A percentile compares a stretch with the other conserved stretches of the same genome.
Conservation (phyloP, 495 filamentous ascomycete species). For the Penicillium nucicola region DNA sequence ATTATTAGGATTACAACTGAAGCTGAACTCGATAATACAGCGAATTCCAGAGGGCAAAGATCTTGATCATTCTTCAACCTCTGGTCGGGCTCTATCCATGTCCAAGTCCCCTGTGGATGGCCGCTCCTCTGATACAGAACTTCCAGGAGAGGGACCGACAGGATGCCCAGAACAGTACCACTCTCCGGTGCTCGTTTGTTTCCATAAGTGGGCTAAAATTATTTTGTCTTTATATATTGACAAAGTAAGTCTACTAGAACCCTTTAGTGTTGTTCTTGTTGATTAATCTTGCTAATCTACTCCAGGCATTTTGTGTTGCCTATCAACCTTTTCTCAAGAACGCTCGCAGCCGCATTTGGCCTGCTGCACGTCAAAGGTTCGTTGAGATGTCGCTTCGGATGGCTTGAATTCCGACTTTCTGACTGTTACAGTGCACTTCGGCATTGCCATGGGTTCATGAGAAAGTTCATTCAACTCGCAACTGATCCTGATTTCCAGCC, state of each 20-base stretch:
- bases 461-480: slow-evolving; percentile 51
- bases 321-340: slow-evolving; percentile 57
- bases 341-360: slow-evolving; percentile 53
- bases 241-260: slow-evolving; percentile 25
- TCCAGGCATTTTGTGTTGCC: slow-evolving; percentile 49
- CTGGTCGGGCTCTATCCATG: slow-evolving; percentile 25
- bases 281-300: too few relatives aligned
- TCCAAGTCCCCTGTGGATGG: slow-evolving; percentile 30
- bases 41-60: slow-evolving; percentile 33
- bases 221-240: slow-evolving; percentile 44
- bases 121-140: slow-evolving; percentile 23
- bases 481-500: slow-evolving; percentile 52
- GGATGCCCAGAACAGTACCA: slow-evolving; percentile 47
- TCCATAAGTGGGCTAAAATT: slow-evolving; percentile 48
- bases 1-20: slow-evolving; percentile 42
- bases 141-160: slow-evolving; percentile 35
- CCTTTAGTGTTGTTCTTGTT: neutral
- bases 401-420: too few relatives aligned
- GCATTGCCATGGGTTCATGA: slow-evolving; percentile 54
- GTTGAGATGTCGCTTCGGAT: neutral
- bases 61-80: slow-evolving; percentile 6
- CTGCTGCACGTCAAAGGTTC: slow-evolving; percentile 50
- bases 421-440: slow-evolving; percentile 44
- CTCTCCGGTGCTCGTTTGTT: slow-evolving; percentile 39
- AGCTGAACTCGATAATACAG: slow-evolving; percentile 41